These are phyloP conservation scores for Mrakia gelida DNA, from an alignment of 768 basidiomycete species.

Conservation along the genomic window DNA sequence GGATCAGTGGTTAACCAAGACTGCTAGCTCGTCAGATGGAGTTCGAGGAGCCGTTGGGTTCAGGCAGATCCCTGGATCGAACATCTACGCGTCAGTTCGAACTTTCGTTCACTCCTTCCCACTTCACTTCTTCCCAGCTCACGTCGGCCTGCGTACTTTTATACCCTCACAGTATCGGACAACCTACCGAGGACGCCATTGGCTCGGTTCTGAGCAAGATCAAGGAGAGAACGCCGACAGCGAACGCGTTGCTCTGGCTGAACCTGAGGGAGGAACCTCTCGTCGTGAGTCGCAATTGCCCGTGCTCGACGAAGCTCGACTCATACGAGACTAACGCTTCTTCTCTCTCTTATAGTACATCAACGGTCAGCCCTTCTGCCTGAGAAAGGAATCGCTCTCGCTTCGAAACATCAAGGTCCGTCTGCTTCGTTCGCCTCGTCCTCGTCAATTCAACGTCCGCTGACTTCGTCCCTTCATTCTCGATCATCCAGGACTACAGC, in stretches of 20 bases:
- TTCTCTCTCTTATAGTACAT: constrained; percentile 64
- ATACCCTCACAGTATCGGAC: constrained; percentile 67
- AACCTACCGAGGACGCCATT: constrained; percentile 84
- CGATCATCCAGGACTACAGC: constrained; percentile 61
- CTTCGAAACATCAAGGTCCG: constrained; percentile 87
- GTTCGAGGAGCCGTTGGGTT: constrained; percentile 95
- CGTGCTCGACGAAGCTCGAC: no score
- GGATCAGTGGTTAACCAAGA: constrained; percentile 70
- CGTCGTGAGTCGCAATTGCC: no score
- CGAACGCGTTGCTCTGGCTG: constrained; percentile 75
- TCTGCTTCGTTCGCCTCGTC: background rate
- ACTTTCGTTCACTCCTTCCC: background rate
- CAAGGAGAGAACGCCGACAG: constrained; percentile 57
- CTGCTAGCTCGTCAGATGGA: constrained; percentile 46
- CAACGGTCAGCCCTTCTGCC: constrained; percentile 86
- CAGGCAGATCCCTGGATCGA: constrained; percentile 70
- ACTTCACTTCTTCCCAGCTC: background rate
- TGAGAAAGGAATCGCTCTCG: constrained; percentile 74
- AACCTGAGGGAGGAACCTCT: constrained; percentile 68
- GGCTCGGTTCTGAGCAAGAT: constrained; percentile 67
- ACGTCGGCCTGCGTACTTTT: no score
- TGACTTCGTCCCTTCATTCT: background rate
- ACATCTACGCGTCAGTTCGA: constrained; percentile 67
- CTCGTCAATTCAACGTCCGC: background rate
- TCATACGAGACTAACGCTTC: no score